A percentile compares a stretch with the other conserved stretches of the same genome.
Conservation (phyloP, 768 basidiomycete species). For the Naganishia vaughanmartiniae region DNA sequence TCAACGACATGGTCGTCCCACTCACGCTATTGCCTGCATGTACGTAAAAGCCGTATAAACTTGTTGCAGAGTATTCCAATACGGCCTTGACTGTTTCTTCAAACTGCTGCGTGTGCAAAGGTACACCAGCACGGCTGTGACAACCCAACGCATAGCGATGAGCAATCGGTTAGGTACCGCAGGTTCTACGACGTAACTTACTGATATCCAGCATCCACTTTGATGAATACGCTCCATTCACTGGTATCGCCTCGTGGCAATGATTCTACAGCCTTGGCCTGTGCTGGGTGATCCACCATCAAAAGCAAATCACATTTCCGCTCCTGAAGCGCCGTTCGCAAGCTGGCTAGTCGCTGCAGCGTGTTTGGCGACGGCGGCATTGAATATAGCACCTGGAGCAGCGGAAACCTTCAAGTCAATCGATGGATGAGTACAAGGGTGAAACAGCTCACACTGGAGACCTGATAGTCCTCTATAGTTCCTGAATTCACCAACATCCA, state of each 20-base stretch:
- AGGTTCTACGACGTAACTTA: constrained; percentile 52
- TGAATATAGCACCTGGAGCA: constrained; percentile 70
- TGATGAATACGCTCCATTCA: constrained; percentile 75
- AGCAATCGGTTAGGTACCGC: too few relatives aligned
- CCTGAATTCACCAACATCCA: constrained; percentile 69
- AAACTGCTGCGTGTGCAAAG: constrained; percentile 60
- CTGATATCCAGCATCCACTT: constrained; percentile 75
- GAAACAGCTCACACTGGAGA: constrained; percentile 66
- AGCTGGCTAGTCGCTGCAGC: constrained; percentile 61
- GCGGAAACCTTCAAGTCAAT: background rate
- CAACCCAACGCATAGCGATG: constrained; percentile 11
- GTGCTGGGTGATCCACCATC: constrained; percentile 72
- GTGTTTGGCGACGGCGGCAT: constrained; percentile 71
- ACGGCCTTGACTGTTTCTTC: constrained; percentile 59
- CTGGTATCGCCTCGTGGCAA: constrained; percentile 50
- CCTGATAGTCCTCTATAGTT: constrained; percentile 66
- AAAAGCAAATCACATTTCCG: constrained; percentile 65
- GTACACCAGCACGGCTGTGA: constrained; percentile 69
- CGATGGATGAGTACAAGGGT: background rate
- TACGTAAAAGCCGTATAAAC: constrained; percentile 77
- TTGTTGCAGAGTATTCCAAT: constrained; percentile 60
- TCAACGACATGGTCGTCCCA: background rate
- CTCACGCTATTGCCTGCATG: constrained; percentile 63
- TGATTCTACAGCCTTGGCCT: constrained; percentile 64
- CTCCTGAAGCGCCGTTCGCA: constrained; percentile 51